Base-by-base conservation (phyloP, 2,329 filamentous ascomycete species). In the Venturia oleaginea region DNA sequence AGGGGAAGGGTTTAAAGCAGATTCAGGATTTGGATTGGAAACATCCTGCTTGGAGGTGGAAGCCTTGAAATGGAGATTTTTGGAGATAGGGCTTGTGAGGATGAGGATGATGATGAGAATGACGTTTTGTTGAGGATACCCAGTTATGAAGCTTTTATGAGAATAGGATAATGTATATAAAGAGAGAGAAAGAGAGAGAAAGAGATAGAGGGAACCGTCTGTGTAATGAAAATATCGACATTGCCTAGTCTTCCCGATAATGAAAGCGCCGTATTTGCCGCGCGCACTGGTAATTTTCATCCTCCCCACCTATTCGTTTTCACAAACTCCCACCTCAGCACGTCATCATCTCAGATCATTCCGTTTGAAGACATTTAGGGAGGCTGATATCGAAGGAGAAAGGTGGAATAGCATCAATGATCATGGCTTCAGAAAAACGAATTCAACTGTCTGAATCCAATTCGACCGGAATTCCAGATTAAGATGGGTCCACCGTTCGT, bases 1-100 rank as follows among this genome's bases (percentile, higher is more conserved):
- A 76, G 0, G 85, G 84, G 0, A 65, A 87, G 70, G 78, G 77
- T 7, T 74, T 77, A 66, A 74, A 79, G 68, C 75, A 86, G 69
- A 77, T 86, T 63, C 72, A 75, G 67, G 72, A 75, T 67, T 38
- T 76, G 46, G 74, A 75, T 55, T 76, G 73, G 73, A 70, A 63
- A 42, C 64, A 66, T 66, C 65, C 65, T 46, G 57, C 32, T 34
- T 66, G 62, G 34, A 38, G 65, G 15, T 66, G 65, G 65, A 42
- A 57, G 27, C 34, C 51, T 59, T 64, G 30, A 51, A 24, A 24
- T n/a, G 15, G n/a, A 22, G 17, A 22, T 27, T 4, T 2, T 51
- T 27, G 46, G 22, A 15, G 22, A 15, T 10, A 11, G 22, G 8
- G 24, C 43, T n/a, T 4, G 24, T 51, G 22, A 15, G 13, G 11